Evolutionary conservation across 768 basidiomycete species (phyloP).

Genomic region (Lactarius psammicola): DNA sequence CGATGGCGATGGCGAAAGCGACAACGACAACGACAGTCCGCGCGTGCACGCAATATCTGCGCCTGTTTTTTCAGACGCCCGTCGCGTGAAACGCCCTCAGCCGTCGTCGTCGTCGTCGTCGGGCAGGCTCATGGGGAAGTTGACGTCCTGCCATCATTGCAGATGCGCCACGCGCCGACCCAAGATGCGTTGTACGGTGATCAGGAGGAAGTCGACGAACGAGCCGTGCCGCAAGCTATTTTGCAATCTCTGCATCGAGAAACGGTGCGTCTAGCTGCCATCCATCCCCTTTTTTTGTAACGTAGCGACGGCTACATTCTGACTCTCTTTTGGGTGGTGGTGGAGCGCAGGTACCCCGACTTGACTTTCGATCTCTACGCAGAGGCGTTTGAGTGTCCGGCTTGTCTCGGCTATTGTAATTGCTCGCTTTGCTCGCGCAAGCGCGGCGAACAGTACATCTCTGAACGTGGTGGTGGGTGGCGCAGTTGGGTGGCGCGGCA

Average conservation of each 20-base stretch:
- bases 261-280: no score
- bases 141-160: slow-evolving; percentile 26
- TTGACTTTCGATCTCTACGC: slow-evolving; percentile 37
- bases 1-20: background rate
- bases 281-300: background rate
- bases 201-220: background rate
- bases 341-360: slow-evolving; percentile 41
- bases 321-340: no score
- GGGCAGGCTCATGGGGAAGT: no score
- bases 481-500: slow-evolving; percentile 12
- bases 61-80: background rate
- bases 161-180: slow-evolving; percentile 5
- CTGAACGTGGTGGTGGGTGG: slow-evolving; percentile 33
- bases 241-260: slow-evolving; percentile 26
- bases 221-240: slow-evolving; percentile 11
- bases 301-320: no score
- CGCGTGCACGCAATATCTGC: background rate
- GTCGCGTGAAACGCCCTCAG: background rate
- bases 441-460: slow-evolving; percentile 49
- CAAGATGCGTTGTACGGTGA: slow-evolving; percentile 22
- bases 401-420: slow-evolving; percentile 46
- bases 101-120: background rate
- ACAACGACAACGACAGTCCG: background rate
- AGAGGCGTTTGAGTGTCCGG: slow-evolving; percentile 44
- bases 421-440: slow-evolving; percentile 46